Evolutionary conservation across 352 stramenopile genomes (phyloP).

Genomic region (Phytophthora sp.): DNA sequence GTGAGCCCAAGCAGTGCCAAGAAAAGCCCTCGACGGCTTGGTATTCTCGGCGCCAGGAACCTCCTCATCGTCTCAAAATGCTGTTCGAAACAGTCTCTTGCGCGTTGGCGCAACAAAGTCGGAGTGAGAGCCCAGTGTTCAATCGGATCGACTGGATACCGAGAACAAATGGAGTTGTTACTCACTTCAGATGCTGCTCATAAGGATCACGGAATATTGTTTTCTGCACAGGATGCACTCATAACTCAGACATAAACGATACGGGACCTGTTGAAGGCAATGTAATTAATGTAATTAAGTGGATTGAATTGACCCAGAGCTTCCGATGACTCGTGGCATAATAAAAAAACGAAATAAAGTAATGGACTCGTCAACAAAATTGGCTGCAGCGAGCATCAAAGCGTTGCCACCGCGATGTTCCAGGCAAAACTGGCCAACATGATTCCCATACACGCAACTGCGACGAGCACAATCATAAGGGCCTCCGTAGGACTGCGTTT

Average conservation of each 20-base stretch:
- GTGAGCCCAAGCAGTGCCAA: neutral
- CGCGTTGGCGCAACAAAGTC: neutral
- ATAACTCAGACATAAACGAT: no score
- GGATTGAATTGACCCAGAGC: constrained; percentile 15
- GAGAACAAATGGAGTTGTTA: constrained; percentile 16
- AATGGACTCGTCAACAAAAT: constrained; percentile 21
- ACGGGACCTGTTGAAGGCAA: no score
- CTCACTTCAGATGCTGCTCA: no score
- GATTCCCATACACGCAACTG: constrained; percentile 27
- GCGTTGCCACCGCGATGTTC: constrained; percentile 36
- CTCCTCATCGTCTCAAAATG: neutral
- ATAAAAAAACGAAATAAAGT: constrained; percentile 29
- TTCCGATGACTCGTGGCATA: constrained; percentile 37
- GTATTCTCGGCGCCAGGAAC: neutral
- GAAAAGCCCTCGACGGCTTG: constrained; percentile 13
- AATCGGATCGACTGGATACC: neutral
- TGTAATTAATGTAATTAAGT: constrained; percentile 3
- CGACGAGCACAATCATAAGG: constrained; percentile 32
- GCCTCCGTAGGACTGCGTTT: constrained; percentile 35
- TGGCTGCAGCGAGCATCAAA: constrained; percentile 14
- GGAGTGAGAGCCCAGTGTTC: neutral
- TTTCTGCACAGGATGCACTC: neutral
- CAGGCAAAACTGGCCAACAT: constrained; percentile 39
- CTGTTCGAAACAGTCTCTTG: neutral
- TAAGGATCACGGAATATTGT: neutral